Percentiles rank a stretch among this genome's conserved stretches.
phyloP scores from a whole-genome alignment of 2,329 filamentous ascomycete species.

The Epichloe gansuensis region DNA sequence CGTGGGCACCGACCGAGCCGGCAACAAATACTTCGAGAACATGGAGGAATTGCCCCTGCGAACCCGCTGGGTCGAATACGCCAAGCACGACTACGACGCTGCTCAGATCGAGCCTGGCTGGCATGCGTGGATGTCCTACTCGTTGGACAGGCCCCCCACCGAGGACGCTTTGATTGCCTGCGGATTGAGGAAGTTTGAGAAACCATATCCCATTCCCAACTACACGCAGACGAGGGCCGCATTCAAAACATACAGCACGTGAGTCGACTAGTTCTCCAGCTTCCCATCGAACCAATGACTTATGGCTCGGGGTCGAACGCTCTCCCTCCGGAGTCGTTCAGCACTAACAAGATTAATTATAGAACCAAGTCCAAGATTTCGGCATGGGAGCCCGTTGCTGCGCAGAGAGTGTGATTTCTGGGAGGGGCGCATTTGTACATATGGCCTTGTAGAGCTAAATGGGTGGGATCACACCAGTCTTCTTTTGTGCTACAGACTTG shows the following conservation, averaged over 20 bases:
- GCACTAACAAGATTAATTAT: slow-evolving; percentile 9
- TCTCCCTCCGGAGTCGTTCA: too few species aligned
- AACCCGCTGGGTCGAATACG: slow-evolving; percentile 96
- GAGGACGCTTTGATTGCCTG: slow-evolving; percentile 60
- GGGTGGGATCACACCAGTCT: neutral
- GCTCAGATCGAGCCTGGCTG: slow-evolving; percentile 88
- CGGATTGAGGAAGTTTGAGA: slow-evolving; percentile 62
- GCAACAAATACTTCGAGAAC: slow-evolving; percentile 98
- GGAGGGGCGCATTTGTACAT: slow-evolving; percentile 17
- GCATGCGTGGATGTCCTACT: slow-evolving; percentile 96
- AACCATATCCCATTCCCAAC: slow-evolving; percentile 57
- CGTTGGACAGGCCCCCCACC: slow-evolving; percentile 73
- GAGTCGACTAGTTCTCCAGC: slow-evolving; percentile 27
- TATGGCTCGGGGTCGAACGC: too few species aligned
- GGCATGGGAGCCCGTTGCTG: slow-evolving; percentile 37
- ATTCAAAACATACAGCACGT: slow-evolving; percentile 94
- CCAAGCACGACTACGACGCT: slow-evolving; percentile 69
- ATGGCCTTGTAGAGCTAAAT: slow-evolving; percentile 9
- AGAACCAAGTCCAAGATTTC: slow-evolving; percentile 42
- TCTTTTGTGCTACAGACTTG: neutral
- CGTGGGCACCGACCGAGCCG: slow-evolving; percentile 75
- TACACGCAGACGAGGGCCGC: slow-evolving; percentile 63
- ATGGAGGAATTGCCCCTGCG: slow-evolving; percentile 86
- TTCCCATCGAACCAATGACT: too few species aligned
- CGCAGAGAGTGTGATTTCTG: slow-evolving; percentile 17